These are phyloP conservation scores for Entomortierella chlamydospora DNA, from an alignment of 192 early-diverging fungal genomes.

Conservation along the genomic window DNA sequence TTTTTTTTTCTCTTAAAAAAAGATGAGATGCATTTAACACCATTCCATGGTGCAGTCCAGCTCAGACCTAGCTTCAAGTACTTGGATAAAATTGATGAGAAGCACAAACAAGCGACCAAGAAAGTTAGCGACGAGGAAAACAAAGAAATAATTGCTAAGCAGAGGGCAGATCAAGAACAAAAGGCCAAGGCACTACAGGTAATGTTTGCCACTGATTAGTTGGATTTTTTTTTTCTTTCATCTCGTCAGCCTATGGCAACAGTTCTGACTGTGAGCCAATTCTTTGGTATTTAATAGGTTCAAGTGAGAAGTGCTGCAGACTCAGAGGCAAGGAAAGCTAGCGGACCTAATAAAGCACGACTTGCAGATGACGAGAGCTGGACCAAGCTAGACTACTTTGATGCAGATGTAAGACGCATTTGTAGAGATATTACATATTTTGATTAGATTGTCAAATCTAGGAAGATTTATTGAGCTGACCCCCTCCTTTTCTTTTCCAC, in stretches of 20 bases:
- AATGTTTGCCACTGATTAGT: not conserved
- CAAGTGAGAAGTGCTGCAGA: slow-evolving; percentile 73
- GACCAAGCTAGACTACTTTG: slow-evolving; percentile 74
- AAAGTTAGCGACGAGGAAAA: slow-evolving; percentile 76
- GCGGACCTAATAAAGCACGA: slow-evolving; percentile 69
- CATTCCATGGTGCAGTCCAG: slow-evolving; percentile 79
- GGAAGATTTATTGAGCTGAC: no score
- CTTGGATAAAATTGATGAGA: slow-evolving; percentile 90
- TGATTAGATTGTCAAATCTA: no score
- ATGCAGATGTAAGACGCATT: slow-evolving; percentile 58
- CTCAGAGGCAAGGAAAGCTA: slow-evolving; percentile 67
- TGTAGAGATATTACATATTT: no score
- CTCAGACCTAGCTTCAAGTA: slow-evolving; percentile 91
- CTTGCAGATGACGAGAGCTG: slow-evolving; percentile 79
- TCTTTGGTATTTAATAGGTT: slow-evolving; percentile 49
- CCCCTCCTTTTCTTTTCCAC: not conserved
- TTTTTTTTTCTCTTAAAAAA: no score
- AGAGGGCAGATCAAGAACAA: slow-evolving; percentile 31
- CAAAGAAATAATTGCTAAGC: slow-evolving; percentile 63
- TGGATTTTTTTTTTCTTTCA: no score
- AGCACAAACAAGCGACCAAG: slow-evolving; percentile 76
- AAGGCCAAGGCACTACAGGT: slow-evolving; percentile 64
- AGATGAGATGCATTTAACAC: slow-evolving; percentile 91
- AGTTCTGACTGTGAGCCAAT: not conserved
- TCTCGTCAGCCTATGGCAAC: no score